Conservation (phyloP, 2,329 filamentous ascomycete species). For the Exophiala viscosa region DNA sequence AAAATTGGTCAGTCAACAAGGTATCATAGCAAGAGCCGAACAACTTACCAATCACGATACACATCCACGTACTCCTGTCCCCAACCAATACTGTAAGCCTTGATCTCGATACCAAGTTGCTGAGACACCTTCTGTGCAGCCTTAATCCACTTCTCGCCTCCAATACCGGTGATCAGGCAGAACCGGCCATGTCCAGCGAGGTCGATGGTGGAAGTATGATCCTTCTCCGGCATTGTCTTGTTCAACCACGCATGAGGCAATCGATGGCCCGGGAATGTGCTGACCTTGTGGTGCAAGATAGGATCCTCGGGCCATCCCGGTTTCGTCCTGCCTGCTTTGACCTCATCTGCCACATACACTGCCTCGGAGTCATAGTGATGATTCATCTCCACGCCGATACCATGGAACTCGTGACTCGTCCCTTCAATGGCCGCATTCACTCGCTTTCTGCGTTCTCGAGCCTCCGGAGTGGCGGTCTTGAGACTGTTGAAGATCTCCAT, state of each 20-base stretch:
- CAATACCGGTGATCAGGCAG: slow-evolving; percentile 52
- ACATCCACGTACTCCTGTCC: slow-evolving; percentile 59
- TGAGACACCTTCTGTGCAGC: slow-evolving; percentile 44
- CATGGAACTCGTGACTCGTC: slow-evolving; percentile 52
- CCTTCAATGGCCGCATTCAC: slow-evolving; percentile 43
- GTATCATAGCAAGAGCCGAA: neutral
- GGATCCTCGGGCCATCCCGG: slow-evolving; percentile 35
- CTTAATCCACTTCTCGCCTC: slow-evolving; percentile 52
- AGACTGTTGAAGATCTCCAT: slow-evolving; percentile 43
- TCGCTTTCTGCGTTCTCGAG: slow-evolving; percentile 37
- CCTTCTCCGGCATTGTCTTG: slow-evolving; percentile 39
- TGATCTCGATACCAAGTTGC: slow-evolving; percentile 46
- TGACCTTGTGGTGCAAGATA: slow-evolving; percentile 43
- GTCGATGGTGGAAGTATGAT: slow-evolving; percentile 56
- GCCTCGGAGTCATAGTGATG: slow-evolving; percentile 49
- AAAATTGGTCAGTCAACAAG: neutral
- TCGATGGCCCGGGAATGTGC: slow-evolving; percentile 57
- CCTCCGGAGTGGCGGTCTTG: slow-evolving; percentile 36
- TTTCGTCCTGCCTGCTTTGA: slow-evolving; percentile 14
- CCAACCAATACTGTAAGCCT: slow-evolving; percentile 53
- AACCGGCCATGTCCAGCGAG: slow-evolving; percentile 56
- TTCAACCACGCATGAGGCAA: slow-evolving; percentile 64
- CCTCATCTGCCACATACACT: slow-evolving; percentile 46
- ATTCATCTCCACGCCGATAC: slow-evolving; percentile 58
- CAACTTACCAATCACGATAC: slow-evolving; percentile 56